Percentiles rank a stretch among this genome's conserved stretches.
phyloP scores from a whole-genome alignment of 345 rosid genomes.

The Bruguiera gymnorhiza region DNA sequence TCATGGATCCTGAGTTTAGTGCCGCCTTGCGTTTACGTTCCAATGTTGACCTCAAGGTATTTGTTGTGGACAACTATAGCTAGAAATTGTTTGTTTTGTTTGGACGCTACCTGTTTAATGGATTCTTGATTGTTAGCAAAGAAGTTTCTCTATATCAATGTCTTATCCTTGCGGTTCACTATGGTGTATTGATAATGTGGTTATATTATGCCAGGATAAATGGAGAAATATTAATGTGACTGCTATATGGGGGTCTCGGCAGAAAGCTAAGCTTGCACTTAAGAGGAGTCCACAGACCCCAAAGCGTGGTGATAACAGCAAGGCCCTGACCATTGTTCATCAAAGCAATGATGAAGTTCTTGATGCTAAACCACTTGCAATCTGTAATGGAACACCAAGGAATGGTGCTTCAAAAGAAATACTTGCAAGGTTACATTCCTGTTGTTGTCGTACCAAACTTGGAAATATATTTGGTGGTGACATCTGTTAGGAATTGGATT shows the following conservation, averaged over 20 bases:
- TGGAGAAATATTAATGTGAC: slow-evolving; percentile 40
- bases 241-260: slow-evolving; percentile 38
- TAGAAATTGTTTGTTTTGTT: neutral
- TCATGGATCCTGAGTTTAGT: slow-evolving; percentile 30
- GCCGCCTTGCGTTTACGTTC: slow-evolving; percentile 24
- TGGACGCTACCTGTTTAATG: neutral
- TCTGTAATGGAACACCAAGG: slow-evolving; percentile 23
- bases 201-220: slow-evolving; percentile 23
- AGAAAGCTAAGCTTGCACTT: slow-evolving; percentile 34
- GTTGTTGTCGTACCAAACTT: slow-evolving; percentile 5
- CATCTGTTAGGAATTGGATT: neutral
- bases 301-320: slow-evolving; percentile 22
- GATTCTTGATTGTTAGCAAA: neutral
- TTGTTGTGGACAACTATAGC: neutral
- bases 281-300: slow-evolving; percentile 25
- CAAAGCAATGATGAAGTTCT: slow-evolving; percentile 22
- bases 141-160: neutral
- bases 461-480: slow-evolving; percentile 5
- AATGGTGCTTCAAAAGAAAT: slow-evolving; percentile 51
- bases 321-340: slow-evolving; percentile 12
- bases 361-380: slow-evolving; percentile 28
- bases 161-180: neutral
- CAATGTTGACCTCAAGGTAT: slow-evolving; percentile 36
- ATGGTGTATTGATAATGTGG: neutral
- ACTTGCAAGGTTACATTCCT: slow-evolving; percentile 53